Evolutionary conservation across 306 rosid genomes (phyloP).

Genomic region (Coriaria nepalensis): DNA sequence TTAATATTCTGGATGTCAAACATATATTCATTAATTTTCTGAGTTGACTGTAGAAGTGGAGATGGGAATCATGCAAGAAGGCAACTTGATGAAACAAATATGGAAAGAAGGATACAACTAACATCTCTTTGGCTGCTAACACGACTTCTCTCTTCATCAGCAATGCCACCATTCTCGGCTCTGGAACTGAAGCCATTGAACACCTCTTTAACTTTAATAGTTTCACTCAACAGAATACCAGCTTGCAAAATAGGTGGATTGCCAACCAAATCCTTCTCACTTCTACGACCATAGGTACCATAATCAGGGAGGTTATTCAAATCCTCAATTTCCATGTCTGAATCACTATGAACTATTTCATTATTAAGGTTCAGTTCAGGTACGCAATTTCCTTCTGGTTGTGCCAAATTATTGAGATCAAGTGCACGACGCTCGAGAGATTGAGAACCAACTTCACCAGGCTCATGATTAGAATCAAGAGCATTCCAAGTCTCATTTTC

Average conservation of each 20-base stretch:
- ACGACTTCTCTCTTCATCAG: constrained; percentile 18
- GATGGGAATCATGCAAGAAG: constrained; percentile 1
- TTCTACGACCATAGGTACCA: constrained; percentile 9
- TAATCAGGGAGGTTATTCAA: constrained; percentile 14
- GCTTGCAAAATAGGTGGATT: constrained; percentile 18
- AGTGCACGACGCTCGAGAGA: constrained; percentile 4
- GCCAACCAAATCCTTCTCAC: constrained; percentile 19
- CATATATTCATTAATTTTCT: constrained; percentile 1
- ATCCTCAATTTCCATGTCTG: constrained; percentile 34
- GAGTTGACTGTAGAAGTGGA: constrained; percentile 1
- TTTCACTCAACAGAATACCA: constrained; percentile 23
- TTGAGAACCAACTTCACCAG: constrained; percentile 17
- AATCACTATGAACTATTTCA: constrained; percentile 14
- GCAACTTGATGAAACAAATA: constrained; percentile 6
- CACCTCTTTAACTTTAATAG: constrained; percentile 20
- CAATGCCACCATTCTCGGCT: constrained; percentile 24
- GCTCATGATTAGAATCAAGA: constrained; percentile 4
- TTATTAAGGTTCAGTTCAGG: constrained; percentile 11
- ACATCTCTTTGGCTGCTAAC: constrained; percentile 21
- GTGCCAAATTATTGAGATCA: constrained; percentile 4
- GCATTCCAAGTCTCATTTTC: constrained; percentile 20
- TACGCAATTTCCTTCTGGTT: constrained; percentile 2
- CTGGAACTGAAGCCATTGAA: constrained; percentile 13
- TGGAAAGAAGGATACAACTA: constrained; percentile 36
- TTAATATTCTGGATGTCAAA: background rate